Percentiles rank a stretch among this genome's conserved stretches.
These are phyloP conservation scores for Strobilomyces confusus DNA, from an alignment of 768 basidiomycete genomes.

Conservation along the genomic window DNA sequence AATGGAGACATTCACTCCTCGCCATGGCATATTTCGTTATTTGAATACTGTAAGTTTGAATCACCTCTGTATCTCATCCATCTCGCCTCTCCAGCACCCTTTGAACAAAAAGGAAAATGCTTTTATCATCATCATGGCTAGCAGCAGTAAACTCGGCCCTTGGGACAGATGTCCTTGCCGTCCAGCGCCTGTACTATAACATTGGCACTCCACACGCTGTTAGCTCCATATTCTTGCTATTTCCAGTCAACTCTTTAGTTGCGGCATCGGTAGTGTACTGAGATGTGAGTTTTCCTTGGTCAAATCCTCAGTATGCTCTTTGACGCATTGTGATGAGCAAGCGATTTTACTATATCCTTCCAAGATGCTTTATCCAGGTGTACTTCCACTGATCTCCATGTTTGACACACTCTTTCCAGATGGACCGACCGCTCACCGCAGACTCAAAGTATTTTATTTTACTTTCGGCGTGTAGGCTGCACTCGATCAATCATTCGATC, in stretches of 20 bases:
- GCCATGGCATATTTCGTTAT: conserved; percentile 41
- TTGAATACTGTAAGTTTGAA: conserved; percentile 42
- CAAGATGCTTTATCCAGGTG: conserved; percentile 41
- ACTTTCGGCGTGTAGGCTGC: conserved; percentile 29
- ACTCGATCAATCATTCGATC: conserved; percentile 3
- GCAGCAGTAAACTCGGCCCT: conserved; percentile 52
- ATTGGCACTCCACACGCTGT: conserved; percentile 45
- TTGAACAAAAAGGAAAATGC: conserved; percentile 61
- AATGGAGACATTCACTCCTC: conserved; percentile 45
- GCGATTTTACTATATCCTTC: conserved; percentile 39
- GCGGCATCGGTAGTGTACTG: conserved; percentile 53
- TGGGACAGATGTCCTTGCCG: conserved; percentile 51
- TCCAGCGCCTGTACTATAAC: conserved; percentile 52
- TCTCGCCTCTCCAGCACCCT: conserved; percentile 37
- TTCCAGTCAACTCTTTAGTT: conserved; percentile 40
- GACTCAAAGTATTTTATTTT: conserved; percentile 32
- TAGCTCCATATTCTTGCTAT: conserved; percentile 42
- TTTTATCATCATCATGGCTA: conserved; percentile 55
- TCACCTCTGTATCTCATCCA: not conserved
- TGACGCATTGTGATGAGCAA: conserved; percentile 5
- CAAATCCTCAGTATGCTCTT: not conserved
- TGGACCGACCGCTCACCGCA: conserved; percentile 36
- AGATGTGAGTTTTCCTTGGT: conserved; percentile 33
- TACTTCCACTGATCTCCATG: conserved; percentile 23
- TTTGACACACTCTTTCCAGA: conserved; percentile 41